phyloP scores from a whole-genome alignment of 1,284 basidiomycete genomes.

The Marasmius oreades region DNA sequence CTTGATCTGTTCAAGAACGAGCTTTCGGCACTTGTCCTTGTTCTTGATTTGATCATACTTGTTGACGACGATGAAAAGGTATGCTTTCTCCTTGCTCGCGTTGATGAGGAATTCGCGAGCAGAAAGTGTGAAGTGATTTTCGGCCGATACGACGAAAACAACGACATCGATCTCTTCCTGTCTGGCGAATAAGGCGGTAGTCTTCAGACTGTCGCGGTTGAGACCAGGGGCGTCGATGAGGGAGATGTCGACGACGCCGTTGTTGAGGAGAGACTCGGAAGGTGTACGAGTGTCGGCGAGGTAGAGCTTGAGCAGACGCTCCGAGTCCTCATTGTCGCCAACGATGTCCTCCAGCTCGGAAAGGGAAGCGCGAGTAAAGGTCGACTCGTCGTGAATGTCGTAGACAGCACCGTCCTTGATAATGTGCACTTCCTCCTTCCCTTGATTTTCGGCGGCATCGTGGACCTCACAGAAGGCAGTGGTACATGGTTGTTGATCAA shows the following conservation, averaged over 20 bases:
- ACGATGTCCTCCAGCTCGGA: slow-evolving; percentile 80
- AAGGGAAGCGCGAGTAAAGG: slow-evolving; percentile 71
- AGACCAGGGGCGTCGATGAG: slow-evolving; percentile 98
- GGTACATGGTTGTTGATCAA: slow-evolving; percentile 98
- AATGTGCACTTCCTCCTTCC: slow-evolving; percentile 81
- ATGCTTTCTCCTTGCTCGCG: slow-evolving; percentile 96
- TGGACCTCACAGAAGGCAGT: slow-evolving; percentile 98
- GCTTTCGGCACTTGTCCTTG: slow-evolving; percentile 89
- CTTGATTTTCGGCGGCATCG: slow-evolving; percentile 82
- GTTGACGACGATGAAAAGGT: slow-evolving; percentile 98
- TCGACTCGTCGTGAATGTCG: slow-evolving; percentile 67
- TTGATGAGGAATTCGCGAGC: slow-evolving; percentile 94
- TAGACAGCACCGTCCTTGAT: slow-evolving; percentile 72
- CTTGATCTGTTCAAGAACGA: slow-evolving; percentile 94
- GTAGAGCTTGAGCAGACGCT: slow-evolving; percentile 81
- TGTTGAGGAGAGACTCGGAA: slow-evolving; percentile 86
- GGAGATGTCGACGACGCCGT: slow-evolving; percentile 96
- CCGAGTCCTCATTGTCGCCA: slow-evolving; percentile 71
- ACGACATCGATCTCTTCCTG: slow-evolving; percentile 99
- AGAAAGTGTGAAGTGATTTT: slow-evolving; percentile 98
- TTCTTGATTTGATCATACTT: slow-evolving; percentile 96
- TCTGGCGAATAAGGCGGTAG: slow-evolving; percentile 92
- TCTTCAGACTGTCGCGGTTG: slow-evolving; percentile 94
- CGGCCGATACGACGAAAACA: slow-evolving; percentile 96
- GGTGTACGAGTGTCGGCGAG: slow-evolving; percentile 72